Percentiles rank a stretch among this genome's conserved stretches.
phyloP scores from a whole-genome alignment of 306 rosid genomes.

The Trifolium dubium region DNA sequence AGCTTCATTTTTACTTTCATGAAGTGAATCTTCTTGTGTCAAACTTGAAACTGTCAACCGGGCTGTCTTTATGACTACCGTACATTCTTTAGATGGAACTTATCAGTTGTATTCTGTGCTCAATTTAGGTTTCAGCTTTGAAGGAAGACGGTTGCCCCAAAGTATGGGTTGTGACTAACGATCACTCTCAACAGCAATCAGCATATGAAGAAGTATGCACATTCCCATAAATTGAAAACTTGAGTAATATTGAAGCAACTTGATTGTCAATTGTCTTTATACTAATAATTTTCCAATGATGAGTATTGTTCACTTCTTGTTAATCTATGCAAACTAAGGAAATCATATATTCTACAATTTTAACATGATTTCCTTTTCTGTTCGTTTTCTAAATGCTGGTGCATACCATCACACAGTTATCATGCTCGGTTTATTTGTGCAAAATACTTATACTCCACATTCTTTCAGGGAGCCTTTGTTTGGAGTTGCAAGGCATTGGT shows the following conservation, averaged over 20 bases:
- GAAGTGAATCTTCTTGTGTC: neutral
- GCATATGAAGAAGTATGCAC: slow-evolving; percentile 84
- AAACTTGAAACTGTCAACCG: slow-evolving; percentile 20
- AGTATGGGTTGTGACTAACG: slow-evolving; percentile 97
- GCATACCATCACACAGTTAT: slow-evolving; percentile 15
- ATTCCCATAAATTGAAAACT: slow-evolving; percentile 41
- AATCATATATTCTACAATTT: slow-evolving; percentile 18
- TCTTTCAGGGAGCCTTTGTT: slow-evolving; percentile 88
- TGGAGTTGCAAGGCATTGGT: slow-evolving; percentile 94
- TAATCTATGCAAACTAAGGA: slow-evolving; percentile 24
- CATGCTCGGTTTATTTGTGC: slow-evolving; percentile 35
- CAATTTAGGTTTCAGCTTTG: slow-evolving; percentile 76
- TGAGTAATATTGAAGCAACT: slow-evolving; percentile 27
- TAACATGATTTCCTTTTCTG: slow-evolving; percentile 26
- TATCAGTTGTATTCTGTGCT: slow-evolving; percentile 19
- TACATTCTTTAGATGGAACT: slow-evolving; percentile 17
- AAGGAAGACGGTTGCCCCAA: slow-evolving; percentile 92
- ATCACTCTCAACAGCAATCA: slow-evolving; percentile 78
- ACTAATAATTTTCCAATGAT: slow-evolving; percentile 21
- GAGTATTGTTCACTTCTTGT: slow-evolving; percentile 4
- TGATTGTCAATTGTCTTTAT: slow-evolving; percentile 21
- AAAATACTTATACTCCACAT: slow-evolving; percentile 33
- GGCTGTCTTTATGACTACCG: slow-evolving; percentile 4
- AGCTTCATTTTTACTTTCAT: slow-evolving; percentile 21
- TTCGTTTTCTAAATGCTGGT: slow-evolving; percentile 12